Percentiles rank a stretch among this genome's conserved stretches.
These are phyloP conservation scores for Bifiguratus adelaidae DNA, from an alignment of 192 early-diverging fungal genomes.

Conservation along the genomic window DNA sequence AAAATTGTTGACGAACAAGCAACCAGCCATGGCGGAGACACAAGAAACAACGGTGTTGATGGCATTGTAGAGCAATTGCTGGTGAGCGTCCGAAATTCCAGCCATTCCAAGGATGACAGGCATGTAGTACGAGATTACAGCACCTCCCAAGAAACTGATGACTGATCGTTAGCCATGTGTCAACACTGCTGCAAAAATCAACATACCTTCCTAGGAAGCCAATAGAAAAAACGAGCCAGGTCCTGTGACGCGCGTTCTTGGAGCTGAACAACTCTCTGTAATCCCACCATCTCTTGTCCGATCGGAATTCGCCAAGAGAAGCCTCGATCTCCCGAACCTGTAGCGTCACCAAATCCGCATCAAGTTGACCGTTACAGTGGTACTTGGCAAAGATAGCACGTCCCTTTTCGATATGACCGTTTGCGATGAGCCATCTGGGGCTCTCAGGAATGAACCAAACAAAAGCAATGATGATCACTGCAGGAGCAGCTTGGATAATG, in stretches of 20 bases:
- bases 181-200: too few species aligned
- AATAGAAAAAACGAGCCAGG: too few species aligned
- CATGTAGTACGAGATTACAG: slow-evolving; percentile 12
- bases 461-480: neutral
- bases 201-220: too few species aligned
- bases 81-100: slow-evolving; percentile 11
- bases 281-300: too few species aligned
- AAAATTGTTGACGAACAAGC: slow-evolving; percentile 15
- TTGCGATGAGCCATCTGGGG: neutral
- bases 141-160: too few species aligned
- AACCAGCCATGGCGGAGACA: slow-evolving; percentile 19
- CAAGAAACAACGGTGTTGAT: slow-evolving; percentile 19
- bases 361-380: too few species aligned
- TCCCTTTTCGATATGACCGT: neutral
- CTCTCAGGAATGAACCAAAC: neutral
- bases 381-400: neutral
- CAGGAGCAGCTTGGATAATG: neutral
- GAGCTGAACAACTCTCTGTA: too few species aligned
- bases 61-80: slow-evolving; percentile 15
- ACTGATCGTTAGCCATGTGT: too few species aligned
- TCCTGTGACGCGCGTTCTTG: too few species aligned
- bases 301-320: too few species aligned
- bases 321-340: too few species aligned
- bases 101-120: slow-evolving; percentile 9
- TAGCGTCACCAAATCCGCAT: too few species aligned